Conservation (phyloP, 2,329 filamentous ascomycete species). For the Arthrobotrys conoides region DNA sequence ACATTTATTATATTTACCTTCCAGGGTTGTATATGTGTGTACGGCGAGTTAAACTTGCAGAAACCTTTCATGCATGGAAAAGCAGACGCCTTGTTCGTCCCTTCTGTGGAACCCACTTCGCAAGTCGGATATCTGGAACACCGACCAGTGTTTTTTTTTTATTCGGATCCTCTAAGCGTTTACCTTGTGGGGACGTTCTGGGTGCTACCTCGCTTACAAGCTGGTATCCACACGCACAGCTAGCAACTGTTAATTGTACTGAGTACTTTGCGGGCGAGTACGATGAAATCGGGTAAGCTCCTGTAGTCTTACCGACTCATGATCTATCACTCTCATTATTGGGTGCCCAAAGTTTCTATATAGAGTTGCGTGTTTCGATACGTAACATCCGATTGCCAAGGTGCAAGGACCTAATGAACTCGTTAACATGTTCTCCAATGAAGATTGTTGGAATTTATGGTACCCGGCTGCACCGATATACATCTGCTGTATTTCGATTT, state of each 20-base stretch:
- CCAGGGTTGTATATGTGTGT: constrained; percentile 30
- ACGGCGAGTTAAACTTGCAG: constrained; percentile 42
- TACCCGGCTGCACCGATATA: neutral
- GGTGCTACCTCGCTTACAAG: constrained; percentile 44
- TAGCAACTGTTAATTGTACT: too few relatives aligned
- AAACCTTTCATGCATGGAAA: constrained; percentile 36
- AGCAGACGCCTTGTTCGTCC: constrained; percentile 8
- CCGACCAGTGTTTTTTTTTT: constrained; percentile 19
- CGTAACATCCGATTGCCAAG: constrained; percentile 19
- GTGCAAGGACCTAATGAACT: neutral
- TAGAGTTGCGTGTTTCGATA: neutral
- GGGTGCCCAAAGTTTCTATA: neutral
- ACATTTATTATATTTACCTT: constrained; percentile 1
- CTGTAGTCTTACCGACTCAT: constrained; percentile 4
- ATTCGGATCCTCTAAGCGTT: neutral
- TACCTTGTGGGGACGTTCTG: constrained; percentile 44
- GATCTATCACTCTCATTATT: constrained; percentile 13
- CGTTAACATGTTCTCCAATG: constrained; percentile 20
- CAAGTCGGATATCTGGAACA: constrained; percentile 44
- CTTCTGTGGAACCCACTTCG: constrained; percentile 35
- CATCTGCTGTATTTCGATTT: neutral
- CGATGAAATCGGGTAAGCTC: constrained; percentile 2
- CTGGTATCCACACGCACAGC: constrained; percentile 5
- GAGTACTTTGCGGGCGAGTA: neutral
- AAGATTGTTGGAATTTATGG: neutral